phyloP scores from a whole-genome alignment of 2,329 filamentous ascomycete genomes.

The Calonectria pseudoturangicola region DNA sequence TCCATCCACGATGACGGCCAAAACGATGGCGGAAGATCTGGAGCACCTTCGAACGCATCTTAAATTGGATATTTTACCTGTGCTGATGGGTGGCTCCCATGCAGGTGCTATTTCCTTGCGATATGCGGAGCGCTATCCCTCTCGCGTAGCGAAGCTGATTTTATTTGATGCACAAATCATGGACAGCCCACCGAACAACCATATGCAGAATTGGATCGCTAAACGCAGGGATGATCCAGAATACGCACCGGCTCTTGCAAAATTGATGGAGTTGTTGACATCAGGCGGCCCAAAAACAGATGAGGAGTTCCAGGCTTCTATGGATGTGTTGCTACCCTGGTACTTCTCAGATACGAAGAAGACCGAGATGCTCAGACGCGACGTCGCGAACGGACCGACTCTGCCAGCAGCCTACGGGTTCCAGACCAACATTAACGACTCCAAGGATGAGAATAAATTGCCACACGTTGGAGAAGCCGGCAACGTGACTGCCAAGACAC shows the following conservation, averaged over 20 bases:
- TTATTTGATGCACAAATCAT: conserved; percentile 23
- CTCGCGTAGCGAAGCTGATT: conserved; percentile 23
- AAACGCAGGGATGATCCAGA: conserved; percentile 27
- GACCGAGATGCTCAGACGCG: conserved; percentile 1
- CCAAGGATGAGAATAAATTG: conserved; percentile 16
- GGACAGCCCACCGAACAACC: conserved; percentile 27
- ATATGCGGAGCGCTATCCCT: conserved; percentile 27
- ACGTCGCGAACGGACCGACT: neutral
- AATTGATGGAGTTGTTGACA: neutral
- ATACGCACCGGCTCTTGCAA: conserved; percentile 10
- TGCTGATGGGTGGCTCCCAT: conserved; percentile 24
- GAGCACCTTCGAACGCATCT: conserved; percentile 28
- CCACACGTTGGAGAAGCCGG: conserved; percentile 26
- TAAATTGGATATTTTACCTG: conserved; percentile 10
- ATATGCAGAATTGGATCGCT: conserved; percentile 9
- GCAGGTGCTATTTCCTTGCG: conserved; percentile 21
- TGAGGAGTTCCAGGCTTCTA: conserved; percentile 19
- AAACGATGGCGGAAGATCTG: conserved; percentile 33
- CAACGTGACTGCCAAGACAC: conserved; percentile 28
- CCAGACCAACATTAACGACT: conserved; percentile 23
- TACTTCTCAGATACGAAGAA: conserved; percentile 23
- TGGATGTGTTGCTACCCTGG: conserved; percentile 28
- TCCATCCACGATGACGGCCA: conserved; percentile 27
- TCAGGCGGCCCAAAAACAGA: conserved; percentile 27
- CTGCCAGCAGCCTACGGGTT: conserved; percentile 16